Evolutionary conservation across 768 basidiomycete genomes (phyloP).

Genomic region (Pleurotus tuoliensis): DNA sequence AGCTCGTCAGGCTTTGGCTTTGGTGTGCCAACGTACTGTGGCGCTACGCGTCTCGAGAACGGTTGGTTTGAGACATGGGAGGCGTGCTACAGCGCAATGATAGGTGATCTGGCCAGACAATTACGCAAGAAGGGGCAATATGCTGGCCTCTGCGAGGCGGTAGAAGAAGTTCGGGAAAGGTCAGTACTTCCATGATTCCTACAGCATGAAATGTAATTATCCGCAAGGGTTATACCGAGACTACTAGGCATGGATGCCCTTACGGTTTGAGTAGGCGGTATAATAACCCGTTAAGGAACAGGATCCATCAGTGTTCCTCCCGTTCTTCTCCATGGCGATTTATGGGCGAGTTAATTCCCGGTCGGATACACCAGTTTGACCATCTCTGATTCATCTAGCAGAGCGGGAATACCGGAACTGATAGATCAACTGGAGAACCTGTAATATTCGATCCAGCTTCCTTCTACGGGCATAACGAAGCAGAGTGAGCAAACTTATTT

Average conservation of each 20-base stretch:
- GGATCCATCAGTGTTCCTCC: conserved; percentile 55
- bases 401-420: conserved; percentile 74
- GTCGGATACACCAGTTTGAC: neutral
- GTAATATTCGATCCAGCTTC: conserved; percentile 78
- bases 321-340: conserved; percentile 73
- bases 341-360: conserved; percentile 53
- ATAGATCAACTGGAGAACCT: conserved; percentile 48
- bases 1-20: conserved; percentile 65
- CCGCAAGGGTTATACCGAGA: conserved; percentile 64
- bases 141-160: conserved; percentile 45
- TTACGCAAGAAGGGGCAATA: conserved; percentile 38
- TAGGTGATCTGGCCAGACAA: conserved; percentile 52
- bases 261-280: neutral
- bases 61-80: conserved; percentile 76
- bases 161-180: conserved; percentile 45
- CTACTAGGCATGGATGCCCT: conserved; percentile 41
- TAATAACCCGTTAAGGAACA: conserved; percentile 12
- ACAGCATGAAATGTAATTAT: neutral
- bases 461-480: conserved; percentile 78
- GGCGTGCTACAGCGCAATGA: conserved; percentile 58
- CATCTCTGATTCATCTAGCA: conserved; percentile 19
- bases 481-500: conserved; percentile 49
- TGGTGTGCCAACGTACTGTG: conserved; percentile 72
- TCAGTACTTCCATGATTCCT: conserved; percentile 20
- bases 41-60: conserved; percentile 63